Evolutionary conservation across 768 basidiomycete genomes (phyloP).

Genomic region (Leccinum subgranulosum): DNA sequence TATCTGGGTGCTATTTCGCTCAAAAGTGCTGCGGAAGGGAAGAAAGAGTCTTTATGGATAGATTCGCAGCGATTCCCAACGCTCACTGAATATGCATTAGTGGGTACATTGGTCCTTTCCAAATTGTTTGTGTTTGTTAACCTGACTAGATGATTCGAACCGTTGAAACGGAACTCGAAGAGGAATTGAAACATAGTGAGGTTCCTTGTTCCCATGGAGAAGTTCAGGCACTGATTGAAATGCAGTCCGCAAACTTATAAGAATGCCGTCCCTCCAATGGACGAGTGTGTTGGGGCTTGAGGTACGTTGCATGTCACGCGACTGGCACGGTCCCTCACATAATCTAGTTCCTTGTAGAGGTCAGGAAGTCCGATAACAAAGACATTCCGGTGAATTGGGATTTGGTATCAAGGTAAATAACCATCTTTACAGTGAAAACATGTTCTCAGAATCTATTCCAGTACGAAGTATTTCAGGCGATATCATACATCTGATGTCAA

Average conservation of each 20-base stretch:
- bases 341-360: slow-evolving; percentile 72
- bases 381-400: slow-evolving; percentile 55
- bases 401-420: slow-evolving; percentile 56
- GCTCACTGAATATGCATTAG: slow-evolving; percentile 59
- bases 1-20: slow-evolving; percentile 58
- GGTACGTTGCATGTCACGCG: slow-evolving; percentile 36
- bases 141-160: slow-evolving; percentile 55
- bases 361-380: slow-evolving; percentile 55
- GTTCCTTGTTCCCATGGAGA: slow-evolving; percentile 9
- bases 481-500: slow-evolving; percentile 73
- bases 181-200: slow-evolving; percentile 67
- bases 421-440: neutral
- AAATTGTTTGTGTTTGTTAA: neutral
- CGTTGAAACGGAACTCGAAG: slow-evolving; percentile 66
- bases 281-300: slow-evolving; percentile 65
- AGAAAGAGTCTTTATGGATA: slow-evolving; percentile 69
- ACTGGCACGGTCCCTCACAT: neutral
- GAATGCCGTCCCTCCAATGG: slow-evolving; percentile 72
- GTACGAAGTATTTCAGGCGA: slow-evolving; percentile 68
- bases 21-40: slow-evolving; percentile 60
- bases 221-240: slow-evolving; percentile 1
- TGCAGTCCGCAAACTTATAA: slow-evolving; percentile 68
- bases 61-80: slow-evolving; percentile 49
- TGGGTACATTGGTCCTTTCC: slow-evolving; percentile 32
- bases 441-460: slow-evolving; percentile 25